Evolutionary conservation across 192 early-diverging fungal genomes (phyloP).

Genomic region (Podila verticillata): DNA sequence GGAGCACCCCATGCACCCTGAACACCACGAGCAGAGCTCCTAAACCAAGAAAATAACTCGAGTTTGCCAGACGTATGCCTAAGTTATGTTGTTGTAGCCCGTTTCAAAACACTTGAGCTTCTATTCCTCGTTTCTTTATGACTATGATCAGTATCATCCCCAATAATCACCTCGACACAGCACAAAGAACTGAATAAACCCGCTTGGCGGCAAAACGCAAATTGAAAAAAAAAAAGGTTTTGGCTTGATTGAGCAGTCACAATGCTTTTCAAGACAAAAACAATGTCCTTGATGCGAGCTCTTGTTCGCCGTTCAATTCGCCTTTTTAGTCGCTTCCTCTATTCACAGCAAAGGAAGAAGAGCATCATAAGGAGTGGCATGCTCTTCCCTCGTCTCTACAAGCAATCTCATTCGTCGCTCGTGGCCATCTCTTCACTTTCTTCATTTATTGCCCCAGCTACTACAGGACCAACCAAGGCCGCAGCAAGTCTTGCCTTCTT

Average conservation of each 20-base stretch:
- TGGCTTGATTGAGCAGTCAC: too few relatives aligned
- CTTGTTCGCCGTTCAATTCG: background rate
- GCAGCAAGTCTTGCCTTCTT: too few relatives aligned
- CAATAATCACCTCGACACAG: too few relatives aligned
- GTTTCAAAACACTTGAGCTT: background rate
- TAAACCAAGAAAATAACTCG: too few relatives aligned
- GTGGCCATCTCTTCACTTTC: background rate
- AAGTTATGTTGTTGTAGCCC: too few relatives aligned
- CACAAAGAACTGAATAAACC: too few relatives aligned
- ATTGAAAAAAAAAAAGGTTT: too few relatives aligned
- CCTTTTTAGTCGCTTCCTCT: background rate
- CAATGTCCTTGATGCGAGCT: background rate
- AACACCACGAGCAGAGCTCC: slow-evolving; percentile 15
- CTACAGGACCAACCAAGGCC: too few relatives aligned
- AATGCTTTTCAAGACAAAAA: background rate
- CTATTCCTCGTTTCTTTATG: background rate
- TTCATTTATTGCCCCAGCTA: background rate
- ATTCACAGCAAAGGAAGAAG: background rate
- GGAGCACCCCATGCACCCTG: slow-evolving; percentile 33
- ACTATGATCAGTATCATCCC: too few relatives aligned
- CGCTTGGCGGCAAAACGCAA: too few relatives aligned
- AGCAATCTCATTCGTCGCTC: background rate
- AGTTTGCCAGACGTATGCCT: too few relatives aligned
- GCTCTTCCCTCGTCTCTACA: background rate
- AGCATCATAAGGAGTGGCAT: background rate